These are phyloP conservation scores for Ceratocystis cacaofunesta DNA, from an alignment of 2,329 filamentous ascomycete species.

Conservation along the genomic window DNA sequence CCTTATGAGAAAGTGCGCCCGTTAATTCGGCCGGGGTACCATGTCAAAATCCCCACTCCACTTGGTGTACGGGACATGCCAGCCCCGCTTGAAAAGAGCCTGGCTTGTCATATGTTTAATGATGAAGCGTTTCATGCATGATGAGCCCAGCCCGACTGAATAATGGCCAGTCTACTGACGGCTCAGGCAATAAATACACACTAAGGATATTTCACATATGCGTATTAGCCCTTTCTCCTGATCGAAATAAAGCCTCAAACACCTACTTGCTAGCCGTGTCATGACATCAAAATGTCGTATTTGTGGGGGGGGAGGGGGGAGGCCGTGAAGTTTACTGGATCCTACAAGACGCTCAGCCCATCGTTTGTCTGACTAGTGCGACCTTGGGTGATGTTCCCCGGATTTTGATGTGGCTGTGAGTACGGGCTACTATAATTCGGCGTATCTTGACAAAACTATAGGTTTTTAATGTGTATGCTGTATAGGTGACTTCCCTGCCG, in stretches of 20 bases:
- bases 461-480: too few relatives aligned
- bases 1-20: neutral
- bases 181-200: too few relatives aligned
- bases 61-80: neutral
- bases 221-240: too few relatives aligned
- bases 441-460: neutral
- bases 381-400: neutral
- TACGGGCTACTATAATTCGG: neutral
- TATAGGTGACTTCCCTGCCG: too few relatives aligned
- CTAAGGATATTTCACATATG: too few relatives aligned
- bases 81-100: neutral
- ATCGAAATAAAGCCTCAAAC: too few relatives aligned
- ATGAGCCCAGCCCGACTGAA: too few relatives aligned
- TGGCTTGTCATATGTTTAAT: neutral
- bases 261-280: neutral
- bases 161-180: too few relatives aligned
- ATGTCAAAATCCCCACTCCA: neutral
- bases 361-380: neutral
- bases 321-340: neutral
- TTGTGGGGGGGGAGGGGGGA: neutral
- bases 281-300: neutral
- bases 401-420: neutral
- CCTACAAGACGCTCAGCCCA: neutral
- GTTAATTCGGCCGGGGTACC: constrained; percentile 5
- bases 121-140: too few relatives aligned